Evolutionary conservation across 768 basidiomycete genomes (phyloP).

Genomic region (Exidia glandulosa): DNA sequence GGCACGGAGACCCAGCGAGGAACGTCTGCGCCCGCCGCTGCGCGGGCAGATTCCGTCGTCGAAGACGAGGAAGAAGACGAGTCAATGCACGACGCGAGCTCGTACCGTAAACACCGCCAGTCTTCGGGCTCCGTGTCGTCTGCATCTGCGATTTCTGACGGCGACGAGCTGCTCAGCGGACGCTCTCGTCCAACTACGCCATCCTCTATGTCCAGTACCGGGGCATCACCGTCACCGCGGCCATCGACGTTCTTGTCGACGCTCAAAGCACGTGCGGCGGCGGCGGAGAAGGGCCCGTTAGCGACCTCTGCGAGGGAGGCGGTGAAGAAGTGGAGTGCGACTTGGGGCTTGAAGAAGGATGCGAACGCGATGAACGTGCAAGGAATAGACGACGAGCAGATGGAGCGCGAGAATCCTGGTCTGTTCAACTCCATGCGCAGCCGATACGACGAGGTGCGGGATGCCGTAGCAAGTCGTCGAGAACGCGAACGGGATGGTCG

Average conservation of each 20-base stretch:
- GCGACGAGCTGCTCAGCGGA: conserved; percentile 25
- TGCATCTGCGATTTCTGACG: conserved; percentile 36
- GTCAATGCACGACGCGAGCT: not conserved
- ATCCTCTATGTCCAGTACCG: conserved; percentile 20
- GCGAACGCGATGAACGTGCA: conserved; percentile 2
- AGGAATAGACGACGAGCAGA: not conserved
- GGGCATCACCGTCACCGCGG: conserved; percentile 20
- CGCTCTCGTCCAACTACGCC: conserved; percentile 22
- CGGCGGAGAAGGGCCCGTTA: conserved; percentile 72
- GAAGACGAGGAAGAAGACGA: not conserved
- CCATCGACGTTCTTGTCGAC: conserved; percentile 58
- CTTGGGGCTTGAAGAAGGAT: conserved; percentile 56
- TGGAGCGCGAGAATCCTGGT: not conserved
- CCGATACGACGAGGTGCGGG: conserved; percentile 62
- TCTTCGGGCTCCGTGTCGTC: conserved; percentile 12
- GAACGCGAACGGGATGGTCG: conserved; percentile 28
- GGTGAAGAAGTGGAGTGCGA: conserved; percentile 86
- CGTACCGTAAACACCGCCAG: not conserved
- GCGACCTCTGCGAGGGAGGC: conserved; percentile 79
- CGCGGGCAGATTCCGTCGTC: conserved; percentile 12
- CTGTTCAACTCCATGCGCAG: conserved; percentile 18
- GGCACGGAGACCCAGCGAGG: not conserved
- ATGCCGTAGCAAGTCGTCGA: conserved; percentile 60
- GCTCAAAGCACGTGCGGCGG: conserved; percentile 55
- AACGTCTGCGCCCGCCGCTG: not conserved